Percentiles rank a stretch among this genome's conserved stretches.
These are phyloP conservation scores for Oidiodendron maius DNA, from an alignment of 495 filamentous ascomycete genomes.

Conservation along the genomic window DNA sequence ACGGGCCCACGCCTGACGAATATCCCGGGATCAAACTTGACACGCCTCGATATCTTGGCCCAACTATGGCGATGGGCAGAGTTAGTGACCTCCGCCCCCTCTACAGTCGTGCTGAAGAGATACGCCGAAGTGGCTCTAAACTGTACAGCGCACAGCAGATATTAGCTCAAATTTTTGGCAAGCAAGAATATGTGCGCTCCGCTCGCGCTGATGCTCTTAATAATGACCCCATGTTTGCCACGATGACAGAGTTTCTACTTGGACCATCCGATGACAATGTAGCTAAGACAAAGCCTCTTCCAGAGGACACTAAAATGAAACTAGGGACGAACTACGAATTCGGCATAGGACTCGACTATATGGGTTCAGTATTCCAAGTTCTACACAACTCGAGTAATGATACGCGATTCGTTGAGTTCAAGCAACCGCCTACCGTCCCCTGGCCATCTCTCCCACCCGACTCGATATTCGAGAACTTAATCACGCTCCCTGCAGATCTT, in stretches of 20 bases:
- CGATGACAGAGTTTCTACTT: background rate
- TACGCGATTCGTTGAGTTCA: constrained; percentile 5
- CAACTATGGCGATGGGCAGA: constrained; percentile 46
- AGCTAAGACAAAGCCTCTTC: background rate
- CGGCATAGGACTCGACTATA: constrained; percentile 47
- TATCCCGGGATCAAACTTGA: constrained; percentile 26
- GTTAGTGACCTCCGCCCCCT: constrained; percentile 45
- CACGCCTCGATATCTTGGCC: constrained; percentile 46
- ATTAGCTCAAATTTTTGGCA: constrained; percentile 51
- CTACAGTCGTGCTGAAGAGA: constrained; percentile 29
- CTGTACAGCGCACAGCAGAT: constrained; percentile 29
- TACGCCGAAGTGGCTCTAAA: background rate
- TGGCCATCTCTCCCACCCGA: constrained; percentile 15
- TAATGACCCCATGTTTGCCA: background rate
- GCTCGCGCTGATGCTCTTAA: background rate
- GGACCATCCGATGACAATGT: background rate
- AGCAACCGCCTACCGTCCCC: constrained; percentile 1
- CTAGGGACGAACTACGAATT: constrained; percentile 46
- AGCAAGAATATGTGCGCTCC: constrained; percentile 41
- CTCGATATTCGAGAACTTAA: constrained; percentile 21
- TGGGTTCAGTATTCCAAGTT: constrained; percentile 36
- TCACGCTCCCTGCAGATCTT: constrained; percentile 12
- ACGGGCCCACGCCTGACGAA: constrained; percentile 48
- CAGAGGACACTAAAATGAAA: background rate
- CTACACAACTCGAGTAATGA: constrained; percentile 10